Evolutionary conservation across 2,329 filamentous ascomycete species (phyloP).

Genomic region (Fusarium sp.): DNA sequence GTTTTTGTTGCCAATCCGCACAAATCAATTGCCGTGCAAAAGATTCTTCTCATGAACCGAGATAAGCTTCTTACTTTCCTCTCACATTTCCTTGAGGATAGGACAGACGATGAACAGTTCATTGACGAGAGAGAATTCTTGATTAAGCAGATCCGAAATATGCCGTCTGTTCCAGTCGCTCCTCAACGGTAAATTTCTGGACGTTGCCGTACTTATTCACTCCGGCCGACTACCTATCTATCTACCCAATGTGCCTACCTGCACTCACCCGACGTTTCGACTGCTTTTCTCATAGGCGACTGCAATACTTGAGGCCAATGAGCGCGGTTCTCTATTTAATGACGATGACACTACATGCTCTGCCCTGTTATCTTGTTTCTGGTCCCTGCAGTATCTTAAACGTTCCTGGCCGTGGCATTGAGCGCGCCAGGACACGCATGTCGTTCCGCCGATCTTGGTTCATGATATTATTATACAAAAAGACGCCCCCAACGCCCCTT

Average conservation of each 20-base stretch:
- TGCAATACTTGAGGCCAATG: conserved; percentile 21
- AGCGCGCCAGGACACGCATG: conserved; percentile 24
- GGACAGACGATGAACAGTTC: conserved; percentile 98
- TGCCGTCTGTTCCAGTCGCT: conserved; percentile 70
- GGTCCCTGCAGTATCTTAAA: conserved; percentile 28
- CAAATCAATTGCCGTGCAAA: conserved; percentile 95
- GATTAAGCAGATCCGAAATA: conserved; percentile 89
- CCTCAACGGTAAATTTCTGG: conserved; percentile 59
- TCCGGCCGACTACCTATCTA: conserved; percentile 3
- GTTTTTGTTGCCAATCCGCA: conserved; percentile 99
- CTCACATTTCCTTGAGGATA: conserved; percentile 91
- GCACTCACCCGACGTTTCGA: conserved; percentile 31
- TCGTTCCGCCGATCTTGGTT: conserved; percentile 33
- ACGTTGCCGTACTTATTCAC: background rate
- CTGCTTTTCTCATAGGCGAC: conserved; percentile 16
- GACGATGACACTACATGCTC: conserved; percentile 30
- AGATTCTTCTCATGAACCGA: conserved; percentile 95
- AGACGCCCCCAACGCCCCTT: conserved; percentile 47
- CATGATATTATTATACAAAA: conserved; percentile 49
- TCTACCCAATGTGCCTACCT: conserved; percentile 25
- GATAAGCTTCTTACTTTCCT: conserved; percentile 91
- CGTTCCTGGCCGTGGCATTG: conserved; percentile 19
- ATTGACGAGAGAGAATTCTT: conserved; percentile 98
- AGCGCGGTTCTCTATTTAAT: conserved; percentile 25
- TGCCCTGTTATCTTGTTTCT: conserved; percentile 24